Conservation (phyloP, 352 stramenopile species). For the Globisporangium iwayamae region DNA sequence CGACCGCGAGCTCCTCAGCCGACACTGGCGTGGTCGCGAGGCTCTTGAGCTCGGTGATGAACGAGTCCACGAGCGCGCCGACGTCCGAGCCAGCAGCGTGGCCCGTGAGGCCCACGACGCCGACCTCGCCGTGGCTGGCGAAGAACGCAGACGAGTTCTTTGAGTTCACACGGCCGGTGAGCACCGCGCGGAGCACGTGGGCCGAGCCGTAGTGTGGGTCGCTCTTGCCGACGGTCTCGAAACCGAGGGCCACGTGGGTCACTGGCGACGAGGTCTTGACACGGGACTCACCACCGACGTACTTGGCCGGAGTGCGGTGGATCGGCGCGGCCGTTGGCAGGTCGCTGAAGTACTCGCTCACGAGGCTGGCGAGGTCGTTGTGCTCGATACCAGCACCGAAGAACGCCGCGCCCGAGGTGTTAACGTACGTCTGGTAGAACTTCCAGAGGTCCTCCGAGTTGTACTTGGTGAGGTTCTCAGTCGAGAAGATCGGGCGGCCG, state of each 20-base stretch:
- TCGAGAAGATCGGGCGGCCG: constrained; percentile 41
- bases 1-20: constrained; percentile 67
- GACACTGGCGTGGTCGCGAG: constrained; percentile 50
- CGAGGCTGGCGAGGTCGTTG: constrained; percentile 51
- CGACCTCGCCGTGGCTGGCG: constrained; percentile 57
- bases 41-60: constrained; percentile 76
- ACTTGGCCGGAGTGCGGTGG: constrained; percentile 35
- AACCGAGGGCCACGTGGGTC: constrained; percentile 74
- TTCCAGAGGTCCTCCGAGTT: constrained; percentile 40
- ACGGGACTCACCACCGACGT: constrained; percentile 77
- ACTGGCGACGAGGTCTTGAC: constrained; percentile 52
- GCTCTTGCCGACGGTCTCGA: constrained; percentile 47
- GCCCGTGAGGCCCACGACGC: constrained; percentile 59
- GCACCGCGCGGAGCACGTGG: constrained; percentile 67
- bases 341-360: constrained; percentile 59
- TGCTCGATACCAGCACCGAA: constrained; percentile 66
- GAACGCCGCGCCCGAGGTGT: constrained; percentile 52
- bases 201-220: constrained; percentile 44
- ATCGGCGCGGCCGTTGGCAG: constrained; percentile 31
- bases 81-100: constrained; percentile 50
- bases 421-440: constrained; percentile 74
- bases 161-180: constrained; percentile 54
- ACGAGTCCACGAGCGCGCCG: constrained; percentile 61
- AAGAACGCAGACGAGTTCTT: constrained; percentile 64
- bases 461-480: constrained; percentile 57